A percentile compares a stretch with the other conserved stretches of the same genome.
phyloP scores from a whole-genome alignment of 2,329 filamentous ascomycete species.

The Hymenoscyphus albidus region DNA sequence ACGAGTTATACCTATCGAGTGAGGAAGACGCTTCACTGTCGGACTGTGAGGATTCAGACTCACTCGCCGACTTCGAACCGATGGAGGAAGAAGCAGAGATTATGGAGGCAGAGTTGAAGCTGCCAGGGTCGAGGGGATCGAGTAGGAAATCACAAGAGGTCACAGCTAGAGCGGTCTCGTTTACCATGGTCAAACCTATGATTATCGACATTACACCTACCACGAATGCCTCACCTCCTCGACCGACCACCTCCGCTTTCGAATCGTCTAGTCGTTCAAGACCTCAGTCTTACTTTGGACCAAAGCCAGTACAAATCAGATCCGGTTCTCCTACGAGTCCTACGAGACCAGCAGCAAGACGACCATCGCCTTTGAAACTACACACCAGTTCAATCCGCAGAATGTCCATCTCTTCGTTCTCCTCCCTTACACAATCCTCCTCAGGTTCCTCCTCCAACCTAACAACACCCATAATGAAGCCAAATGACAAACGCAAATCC shows the following conservation, averaged over 20 bases:
- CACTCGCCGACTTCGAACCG: conserved; percentile 42
- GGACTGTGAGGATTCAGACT: conserved; percentile 51
- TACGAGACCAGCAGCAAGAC: conserved; percentile 14
- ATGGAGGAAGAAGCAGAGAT: conserved; percentile 23
- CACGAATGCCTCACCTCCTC: conserved; percentile 10
- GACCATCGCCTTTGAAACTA: conserved; percentile 24
- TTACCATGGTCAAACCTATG: conserved; percentile 56
- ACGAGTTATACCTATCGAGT: conserved; percentile 61
- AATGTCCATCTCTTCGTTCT: conserved; percentile 23
- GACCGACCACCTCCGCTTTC: conserved; percentile 4
- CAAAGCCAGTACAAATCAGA: conserved; percentile 9
- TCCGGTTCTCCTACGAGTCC: conserved; percentile 10
- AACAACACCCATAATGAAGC: conserved; percentile 4
- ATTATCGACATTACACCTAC: conserved; percentile 36
- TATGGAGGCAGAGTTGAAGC: conserved; percentile 36
- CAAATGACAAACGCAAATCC: conserved; percentile 19
- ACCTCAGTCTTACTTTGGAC: conserved; percentile 14
- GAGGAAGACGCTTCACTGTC: conserved; percentile 63
- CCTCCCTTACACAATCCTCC: conserved; percentile 15
- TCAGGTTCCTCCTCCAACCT: conserved; percentile 5
- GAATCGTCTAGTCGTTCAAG: conserved; percentile 12
- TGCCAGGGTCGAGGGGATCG: conserved; percentile 23
- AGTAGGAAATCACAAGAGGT: conserved; percentile 43
- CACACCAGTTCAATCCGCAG: conserved; percentile 18
- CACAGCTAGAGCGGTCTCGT: conserved; percentile 55